Percentiles rank a stretch among this genome's conserved stretches.
phyloP scores from a whole-genome alignment of 164 flowering plant species.

The Vitis cinerea region DNA sequence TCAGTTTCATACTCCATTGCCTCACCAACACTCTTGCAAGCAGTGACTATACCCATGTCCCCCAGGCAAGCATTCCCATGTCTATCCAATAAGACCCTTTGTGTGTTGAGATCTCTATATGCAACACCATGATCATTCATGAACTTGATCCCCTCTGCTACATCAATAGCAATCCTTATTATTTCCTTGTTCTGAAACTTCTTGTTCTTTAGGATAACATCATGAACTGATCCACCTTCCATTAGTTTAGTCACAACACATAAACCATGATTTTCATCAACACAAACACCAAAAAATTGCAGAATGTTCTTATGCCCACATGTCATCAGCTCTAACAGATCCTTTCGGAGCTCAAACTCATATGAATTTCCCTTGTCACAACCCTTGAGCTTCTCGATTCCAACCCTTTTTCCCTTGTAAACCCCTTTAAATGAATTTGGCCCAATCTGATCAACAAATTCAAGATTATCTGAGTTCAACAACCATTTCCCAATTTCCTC shows the following conservation, averaged over 20 bases:
- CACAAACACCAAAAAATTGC: slow-evolving; percentile 73
- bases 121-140: slow-evolving; percentile 88
- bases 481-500: slow-evolving; percentile 75
- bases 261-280: slow-evolving; percentile 82
- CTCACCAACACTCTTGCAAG: slow-evolving; percentile 76
- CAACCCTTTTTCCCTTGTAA: slow-evolving; percentile 69
- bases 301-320: slow-evolving; percentile 83
- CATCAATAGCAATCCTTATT: slow-evolving; percentile 68
- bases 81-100: slow-evolving; percentile 74
- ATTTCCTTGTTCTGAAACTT: slow-evolving; percentile 73
- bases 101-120: slow-evolving; percentile 77
- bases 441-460: slow-evolving; percentile 73
- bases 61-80: slow-evolving; percentile 88
- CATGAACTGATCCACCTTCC: slow-evolving; percentile 91
- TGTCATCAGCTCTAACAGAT: slow-evolving; percentile 86
- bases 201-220: slow-evolving; percentile 60
- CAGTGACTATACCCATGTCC: slow-evolving; percentile 81
- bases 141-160: slow-evolving; percentile 87
- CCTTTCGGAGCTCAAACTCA: slow-evolving; percentile 69
- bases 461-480: slow-evolving; percentile 67
- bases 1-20: slow-evolving; percentile 92
- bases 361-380: slow-evolving; percentile 86
- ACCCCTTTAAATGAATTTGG: slow-evolving; percentile 71
- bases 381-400: slow-evolving; percentile 78
- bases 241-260: slow-evolving; percentile 81